Conservation (phyloP, 2,329 filamentous ascomycete genomes). For the Fusarium sublunatum region DNA sequence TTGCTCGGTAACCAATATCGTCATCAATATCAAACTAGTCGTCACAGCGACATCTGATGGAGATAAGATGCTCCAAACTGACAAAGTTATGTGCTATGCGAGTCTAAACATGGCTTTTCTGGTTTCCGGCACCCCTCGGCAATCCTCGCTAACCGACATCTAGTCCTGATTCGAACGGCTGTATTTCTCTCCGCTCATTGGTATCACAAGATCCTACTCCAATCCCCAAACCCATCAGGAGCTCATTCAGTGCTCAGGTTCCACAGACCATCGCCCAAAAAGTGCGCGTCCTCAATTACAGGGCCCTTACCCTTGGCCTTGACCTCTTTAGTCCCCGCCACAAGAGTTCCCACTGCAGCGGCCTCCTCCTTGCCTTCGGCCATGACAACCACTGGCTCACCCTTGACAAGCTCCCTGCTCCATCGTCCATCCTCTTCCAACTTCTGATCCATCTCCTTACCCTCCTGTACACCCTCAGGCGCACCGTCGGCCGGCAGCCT, state of each 20-base stretch:
- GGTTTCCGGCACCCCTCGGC: background rate
- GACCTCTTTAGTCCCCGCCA: slow-evolving; percentile 88
- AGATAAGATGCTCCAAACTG: background rate
- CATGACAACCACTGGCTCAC: slow-evolving; percentile 86
- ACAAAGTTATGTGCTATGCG: background rate
- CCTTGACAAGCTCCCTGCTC: slow-evolving; percentile 78
- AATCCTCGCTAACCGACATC: background rate
- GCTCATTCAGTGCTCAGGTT: slow-evolving; percentile 62
- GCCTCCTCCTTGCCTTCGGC: slow-evolving; percentile 95
- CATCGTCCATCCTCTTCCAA: slow-evolving; percentile 64
- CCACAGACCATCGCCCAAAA: slow-evolving; percentile 94
- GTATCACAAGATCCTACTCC: slow-evolving; percentile 35
- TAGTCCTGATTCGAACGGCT: background rate
- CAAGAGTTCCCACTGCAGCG: slow-evolving; percentile 86
- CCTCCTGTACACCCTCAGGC: slow-evolving; percentile 50
- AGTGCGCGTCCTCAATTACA: slow-evolving; percentile 94
- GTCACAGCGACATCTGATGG: background rate
- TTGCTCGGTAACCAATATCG: too few relatives aligned
- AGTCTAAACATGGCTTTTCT: background rate
- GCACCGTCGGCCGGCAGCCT: slow-evolving; percentile 71
- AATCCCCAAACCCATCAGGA: background rate
- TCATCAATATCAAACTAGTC: too few relatives aligned
- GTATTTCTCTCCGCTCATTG: slow-evolving; percentile 25
- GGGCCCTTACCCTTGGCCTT: slow-evolving; percentile 95
- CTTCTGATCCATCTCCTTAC: slow-evolving; percentile 57